These are phyloP conservation scores for Colletotrichum tropicicola DNA, from an alignment of 2,329 filamentous ascomycete genomes.

Conservation along the genomic window DNA sequence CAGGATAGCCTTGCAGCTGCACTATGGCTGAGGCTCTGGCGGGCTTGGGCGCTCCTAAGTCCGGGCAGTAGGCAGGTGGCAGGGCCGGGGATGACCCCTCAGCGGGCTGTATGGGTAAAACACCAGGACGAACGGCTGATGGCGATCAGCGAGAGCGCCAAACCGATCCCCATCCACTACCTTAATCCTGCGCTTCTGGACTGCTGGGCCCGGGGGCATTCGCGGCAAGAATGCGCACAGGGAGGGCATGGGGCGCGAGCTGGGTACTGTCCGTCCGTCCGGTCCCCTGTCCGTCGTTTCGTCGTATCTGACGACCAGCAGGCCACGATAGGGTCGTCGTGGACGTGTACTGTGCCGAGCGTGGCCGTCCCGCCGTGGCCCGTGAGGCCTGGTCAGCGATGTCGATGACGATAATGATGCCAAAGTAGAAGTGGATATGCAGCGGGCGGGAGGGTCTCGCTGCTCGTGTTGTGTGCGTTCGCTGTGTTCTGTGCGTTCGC, in stretches of 20 bases:
- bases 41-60: background rate
- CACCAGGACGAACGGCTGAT: constrained; percentile 3
- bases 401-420: constrained; percentile 15
- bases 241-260: background rate
- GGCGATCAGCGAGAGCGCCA: constrained; percentile 14
- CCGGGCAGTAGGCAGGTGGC: no score
- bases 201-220: no score
- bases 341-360: no score
- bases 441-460: no score
- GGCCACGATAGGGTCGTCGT: background rate
- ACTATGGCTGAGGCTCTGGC: background rate
- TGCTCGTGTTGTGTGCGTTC: no score
- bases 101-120: constrained; percentile 13
- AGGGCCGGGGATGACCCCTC: constrained; percentile 11
- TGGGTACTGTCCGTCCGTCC: no score
- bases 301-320: constrained; percentile 1
- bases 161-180: constrained; percentile 20
- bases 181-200: constrained; percentile 17
- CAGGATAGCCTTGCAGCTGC: background rate
- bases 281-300: background rate
- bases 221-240: background rate
- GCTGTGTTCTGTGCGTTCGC: no score
- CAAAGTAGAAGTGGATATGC: background rate
- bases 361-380: background rate
- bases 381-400: background rate